phyloP scores from a whole-genome alignment of 768 basidiomycete species.

The Candolleomyces eurysporus region DNA sequence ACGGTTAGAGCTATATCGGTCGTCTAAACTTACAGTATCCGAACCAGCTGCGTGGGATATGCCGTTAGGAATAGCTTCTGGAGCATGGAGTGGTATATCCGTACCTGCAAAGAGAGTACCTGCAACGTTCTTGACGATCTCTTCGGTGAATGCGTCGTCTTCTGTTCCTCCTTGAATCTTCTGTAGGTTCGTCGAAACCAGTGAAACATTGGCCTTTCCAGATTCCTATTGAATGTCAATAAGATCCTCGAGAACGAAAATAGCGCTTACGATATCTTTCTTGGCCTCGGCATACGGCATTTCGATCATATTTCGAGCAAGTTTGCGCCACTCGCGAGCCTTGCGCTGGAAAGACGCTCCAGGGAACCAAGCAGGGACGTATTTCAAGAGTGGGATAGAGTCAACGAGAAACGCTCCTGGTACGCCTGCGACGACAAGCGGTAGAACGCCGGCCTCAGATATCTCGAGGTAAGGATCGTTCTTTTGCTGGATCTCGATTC shows the following conservation, averaged over 20 bases:
- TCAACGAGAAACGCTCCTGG: conserved; percentile 32
- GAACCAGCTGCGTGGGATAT: conserved; percentile 13
- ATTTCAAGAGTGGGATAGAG: conserved; percentile 23
- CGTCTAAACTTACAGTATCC: conserved; percentile 14
- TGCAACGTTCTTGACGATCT: conserved; percentile 20
- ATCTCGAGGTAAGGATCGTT: conserved; percentile 30
- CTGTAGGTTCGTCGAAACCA: conserved; percentile 15
- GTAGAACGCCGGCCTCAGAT: conserved; percentile 20
- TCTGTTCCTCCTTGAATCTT: conserved; percentile 7
- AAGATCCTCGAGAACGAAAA: neutral
- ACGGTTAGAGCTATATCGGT: too few species aligned
- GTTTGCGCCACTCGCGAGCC: conserved; percentile 37
- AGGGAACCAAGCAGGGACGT: conserved; percentile 31
- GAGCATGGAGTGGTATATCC: neutral
- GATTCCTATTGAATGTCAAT: conserved; percentile 6
- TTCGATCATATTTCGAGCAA: conserved; percentile 30
- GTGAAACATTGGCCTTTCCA: conserved; percentile 14
- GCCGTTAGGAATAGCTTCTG: neutral
- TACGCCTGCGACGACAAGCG: conserved; percentile 20
- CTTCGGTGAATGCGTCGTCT: conserved; percentile 14
- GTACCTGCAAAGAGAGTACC: conserved; percentile 22
- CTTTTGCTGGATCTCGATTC: conserved; percentile 27
- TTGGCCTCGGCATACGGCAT: conserved; percentile 33
- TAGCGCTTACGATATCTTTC: conserved; percentile 25
- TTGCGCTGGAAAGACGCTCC: conserved; percentile 34